Evolutionary conservation across 2,329 filamentous ascomycete genomes (phyloP).

Genomic region (Peltaster fructicola): DNA sequence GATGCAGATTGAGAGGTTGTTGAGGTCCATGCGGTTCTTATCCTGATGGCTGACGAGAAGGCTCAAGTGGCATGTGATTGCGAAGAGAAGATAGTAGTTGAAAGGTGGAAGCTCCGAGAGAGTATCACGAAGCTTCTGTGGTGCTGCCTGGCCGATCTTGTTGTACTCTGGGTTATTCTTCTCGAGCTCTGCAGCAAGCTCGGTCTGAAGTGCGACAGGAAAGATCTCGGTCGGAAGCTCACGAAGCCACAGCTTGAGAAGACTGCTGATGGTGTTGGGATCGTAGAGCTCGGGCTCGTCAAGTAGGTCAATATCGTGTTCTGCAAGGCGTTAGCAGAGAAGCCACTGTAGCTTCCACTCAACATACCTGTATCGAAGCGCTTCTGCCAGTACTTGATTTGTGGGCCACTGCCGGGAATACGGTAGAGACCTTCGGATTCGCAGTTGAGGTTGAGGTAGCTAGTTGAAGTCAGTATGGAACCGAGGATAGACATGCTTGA

Average conservation of each 20-base stretch:
- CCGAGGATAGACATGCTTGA: neutral
- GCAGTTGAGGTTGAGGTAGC: conserved; percentile 83
- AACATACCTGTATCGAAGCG: conserved; percentile 54
- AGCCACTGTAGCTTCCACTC: conserved; percentile 33
- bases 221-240: conserved; percentile 91
- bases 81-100: conserved; percentile 95
- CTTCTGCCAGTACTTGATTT: conserved; percentile 86
- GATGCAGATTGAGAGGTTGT: conserved; percentile 91
- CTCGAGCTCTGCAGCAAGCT: conserved; percentile 63
- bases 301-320: conserved; percentile 79
- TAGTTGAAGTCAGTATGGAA: conserved; percentile 14
- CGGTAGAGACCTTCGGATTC: conserved; percentile 89
- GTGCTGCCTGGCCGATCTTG: conserved; percentile 38
- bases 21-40: conserved; percentile 97
- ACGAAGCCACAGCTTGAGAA: conserved; percentile 91
- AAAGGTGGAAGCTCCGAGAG: conserved; percentile 87
- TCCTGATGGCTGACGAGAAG: conserved; percentile 78
- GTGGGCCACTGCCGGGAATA: conserved; percentile 74
- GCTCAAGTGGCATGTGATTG: conserved; percentile 90
- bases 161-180: conserved; percentile 64
- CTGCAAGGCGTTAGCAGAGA: conserved; percentile 26
- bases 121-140: conserved; percentile 74
- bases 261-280: conserved; percentile 88
- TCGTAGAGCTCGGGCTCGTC: conserved; percentile 78
- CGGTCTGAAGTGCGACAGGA: conserved; percentile 65